Evolutionary conservation across 441 rosid species (phyloP).

Genomic region (Populus hybrid): DNA sequence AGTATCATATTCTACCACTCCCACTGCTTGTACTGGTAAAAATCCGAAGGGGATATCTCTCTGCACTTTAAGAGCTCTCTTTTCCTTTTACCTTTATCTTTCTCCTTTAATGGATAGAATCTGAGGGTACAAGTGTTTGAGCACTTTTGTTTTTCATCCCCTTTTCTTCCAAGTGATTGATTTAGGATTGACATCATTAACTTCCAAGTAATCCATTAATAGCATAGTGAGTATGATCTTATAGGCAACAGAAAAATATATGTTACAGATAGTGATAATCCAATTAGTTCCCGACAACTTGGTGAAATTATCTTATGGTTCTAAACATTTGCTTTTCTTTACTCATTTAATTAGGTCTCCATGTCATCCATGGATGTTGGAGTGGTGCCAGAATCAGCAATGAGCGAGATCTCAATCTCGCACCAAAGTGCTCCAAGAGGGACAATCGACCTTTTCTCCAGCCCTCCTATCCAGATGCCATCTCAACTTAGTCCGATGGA

Average conservation of each 20-base stretch:
- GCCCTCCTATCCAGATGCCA: conserved; percentile 48
- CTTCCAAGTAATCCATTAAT: background rate
- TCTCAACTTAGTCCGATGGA: conserved; percentile 68
- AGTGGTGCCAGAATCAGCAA: conserved; percentile 68
- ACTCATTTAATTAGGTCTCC: conserved; percentile 41
- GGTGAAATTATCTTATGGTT: background rate
- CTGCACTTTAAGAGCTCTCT: background rate
- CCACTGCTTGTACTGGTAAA: background rate
- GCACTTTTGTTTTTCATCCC: background rate
- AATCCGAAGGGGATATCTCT: background rate
- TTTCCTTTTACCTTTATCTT: conserved; percentile 16
- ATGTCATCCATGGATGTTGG: conserved; percentile 60
- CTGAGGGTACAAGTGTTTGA: conserved; percentile 1
- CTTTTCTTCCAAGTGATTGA: conserved; percentile 10
- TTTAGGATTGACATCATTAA: background rate
- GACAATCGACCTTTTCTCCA: conserved; percentile 54
- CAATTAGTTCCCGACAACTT: background rate
- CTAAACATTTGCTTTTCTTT: background rate
- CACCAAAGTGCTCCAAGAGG: conserved; percentile 54
- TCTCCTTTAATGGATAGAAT: conserved; percentile 16
- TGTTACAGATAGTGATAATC: background rate
- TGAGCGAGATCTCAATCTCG: conserved; percentile 53
- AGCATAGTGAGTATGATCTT: background rate
- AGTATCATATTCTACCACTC: background rate
- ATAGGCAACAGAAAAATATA: background rate